phyloP scores from a whole-genome alignment of 2,329 filamentous ascomycete species.

The Xylaria sp. region DNA sequence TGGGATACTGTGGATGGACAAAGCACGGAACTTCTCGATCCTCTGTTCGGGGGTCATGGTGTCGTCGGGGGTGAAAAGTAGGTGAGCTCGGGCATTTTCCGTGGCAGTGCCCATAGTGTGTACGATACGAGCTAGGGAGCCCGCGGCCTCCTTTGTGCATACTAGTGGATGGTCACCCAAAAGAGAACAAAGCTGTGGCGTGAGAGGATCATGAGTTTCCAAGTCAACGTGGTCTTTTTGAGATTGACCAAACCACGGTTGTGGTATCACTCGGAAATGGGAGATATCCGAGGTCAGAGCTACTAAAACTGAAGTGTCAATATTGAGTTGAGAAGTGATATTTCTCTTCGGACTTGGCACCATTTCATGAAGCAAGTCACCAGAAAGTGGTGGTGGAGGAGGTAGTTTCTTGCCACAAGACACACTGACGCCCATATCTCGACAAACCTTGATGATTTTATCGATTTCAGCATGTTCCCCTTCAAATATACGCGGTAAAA shows the following conservation, averaged over 20 bases:
- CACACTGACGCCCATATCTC: conserved; percentile 35
- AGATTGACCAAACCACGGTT: conserved; percentile 57
- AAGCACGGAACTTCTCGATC: conserved; percentile 39
- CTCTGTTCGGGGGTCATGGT: conserved; percentile 35
- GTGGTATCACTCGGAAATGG: conserved; percentile 51
- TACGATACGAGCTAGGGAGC: conserved; percentile 71
- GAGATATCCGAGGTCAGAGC: conserved; percentile 77
- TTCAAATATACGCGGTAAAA: conserved; percentile 39
- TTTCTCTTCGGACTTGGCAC: conserved; percentile 36
- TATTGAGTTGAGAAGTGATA: conserved; percentile 52
- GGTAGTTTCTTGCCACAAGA: conserved; percentile 34
- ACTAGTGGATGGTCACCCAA: conserved; percentile 63
- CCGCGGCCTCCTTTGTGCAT: conserved; percentile 69
- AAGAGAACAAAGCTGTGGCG: conserved; percentile 67
- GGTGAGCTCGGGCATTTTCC: conserved; percentile 62
- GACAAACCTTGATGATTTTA: conserved; percentile 36
- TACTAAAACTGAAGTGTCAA: conserved; percentile 73
- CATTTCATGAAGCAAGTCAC: conserved; percentile 36
- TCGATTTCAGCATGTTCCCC: conserved; percentile 37
- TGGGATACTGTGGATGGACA: conserved; percentile 48
- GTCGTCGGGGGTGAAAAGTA: conserved; percentile 56
- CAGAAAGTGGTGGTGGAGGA: conserved; percentile 30
- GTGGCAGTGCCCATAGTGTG: conserved; percentile 65
- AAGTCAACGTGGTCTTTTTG: conserved; percentile 69
- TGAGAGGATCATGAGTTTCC: conserved; percentile 65